phyloP scores from a whole-genome alignment of 768 basidiomycete genomes.

The Gloeophyllum trabeum region DNA sequence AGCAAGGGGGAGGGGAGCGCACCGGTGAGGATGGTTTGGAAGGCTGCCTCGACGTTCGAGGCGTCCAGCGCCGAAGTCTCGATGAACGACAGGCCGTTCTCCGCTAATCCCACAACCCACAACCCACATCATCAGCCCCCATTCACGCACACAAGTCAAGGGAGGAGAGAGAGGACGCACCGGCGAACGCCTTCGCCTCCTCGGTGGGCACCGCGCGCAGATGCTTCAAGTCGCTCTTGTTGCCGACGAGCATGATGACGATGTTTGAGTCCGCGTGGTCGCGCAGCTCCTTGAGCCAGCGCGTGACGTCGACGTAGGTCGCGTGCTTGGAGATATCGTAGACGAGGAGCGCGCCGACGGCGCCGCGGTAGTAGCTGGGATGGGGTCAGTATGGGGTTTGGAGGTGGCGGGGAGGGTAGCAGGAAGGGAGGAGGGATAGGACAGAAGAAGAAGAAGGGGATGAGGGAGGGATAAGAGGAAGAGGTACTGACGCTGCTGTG shows the following conservation, averaged over 20 bases:
- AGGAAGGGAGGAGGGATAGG: conserved; percentile 1
- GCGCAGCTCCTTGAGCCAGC: conserved; percentile 95
- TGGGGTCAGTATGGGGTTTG: too few relatives aligned
- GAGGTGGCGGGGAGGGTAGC: too few relatives aligned
- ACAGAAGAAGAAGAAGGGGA: not conserved
- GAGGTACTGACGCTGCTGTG: conserved; percentile 75
- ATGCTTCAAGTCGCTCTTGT: conserved; percentile 99
- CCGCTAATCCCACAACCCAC: conserved; percentile 39
- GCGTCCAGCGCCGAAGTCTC: conserved; percentile 99
- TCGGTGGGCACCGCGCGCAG: conserved; percentile 93
- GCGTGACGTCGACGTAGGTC: conserved; percentile 86
- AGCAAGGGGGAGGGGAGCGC: not conserved
- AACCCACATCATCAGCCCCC: conserved; percentile 1
- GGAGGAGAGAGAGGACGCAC: conserved; percentile 32
- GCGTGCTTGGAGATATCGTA: conserved; percentile 93
- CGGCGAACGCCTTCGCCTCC: conserved; percentile 86
- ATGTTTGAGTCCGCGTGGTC: conserved; percentile 93
- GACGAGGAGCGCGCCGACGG: conserved; percentile 84
- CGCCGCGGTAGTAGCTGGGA: conserved; percentile 95
- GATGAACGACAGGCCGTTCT: conserved; percentile 89
- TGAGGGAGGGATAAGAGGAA: conserved; percentile 1
- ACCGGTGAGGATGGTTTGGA: conserved; percentile 95
- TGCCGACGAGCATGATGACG: conserved; percentile 93
- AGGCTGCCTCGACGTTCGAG: conserved; percentile 94
- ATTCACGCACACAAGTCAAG: conserved; percentile 1